Evolutionary conservation across 2,329 filamentous ascomycete genomes (phyloP).

Genomic region (Emmonsiellopsis sp.): DNA sequence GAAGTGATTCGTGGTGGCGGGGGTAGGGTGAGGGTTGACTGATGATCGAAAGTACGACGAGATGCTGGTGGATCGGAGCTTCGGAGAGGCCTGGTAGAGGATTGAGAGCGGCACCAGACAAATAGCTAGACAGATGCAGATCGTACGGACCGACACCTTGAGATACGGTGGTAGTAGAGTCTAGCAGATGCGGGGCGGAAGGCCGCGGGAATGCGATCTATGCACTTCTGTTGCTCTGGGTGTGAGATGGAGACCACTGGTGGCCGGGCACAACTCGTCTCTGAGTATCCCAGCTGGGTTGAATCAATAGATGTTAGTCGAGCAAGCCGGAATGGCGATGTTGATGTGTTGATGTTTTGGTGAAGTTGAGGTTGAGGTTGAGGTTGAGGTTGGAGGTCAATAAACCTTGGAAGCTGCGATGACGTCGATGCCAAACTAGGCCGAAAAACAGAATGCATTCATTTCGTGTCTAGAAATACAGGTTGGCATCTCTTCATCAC

Average conservation of each 20-base stretch:
- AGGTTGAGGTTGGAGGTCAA: not conserved
- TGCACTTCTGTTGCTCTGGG: too few species aligned
- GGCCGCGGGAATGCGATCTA: too few species aligned
- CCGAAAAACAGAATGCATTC: not conserved
- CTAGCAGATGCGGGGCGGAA: not conserved
- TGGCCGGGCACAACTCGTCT: too few species aligned
- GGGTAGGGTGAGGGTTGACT: not conserved
- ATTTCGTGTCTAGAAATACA: too few species aligned
- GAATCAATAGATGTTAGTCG: not conserved
- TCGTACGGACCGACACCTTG: not conserved
- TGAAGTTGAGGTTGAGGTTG: not conserved
- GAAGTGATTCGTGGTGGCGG: not conserved
- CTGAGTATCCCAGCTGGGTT: too few species aligned
- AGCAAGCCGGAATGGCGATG: not conserved
- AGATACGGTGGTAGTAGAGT: not conserved
- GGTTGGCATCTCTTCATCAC: too few species aligned
- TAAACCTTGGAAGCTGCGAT: not conserved
- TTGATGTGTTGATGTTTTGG: not conserved
- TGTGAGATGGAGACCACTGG: too few species aligned
- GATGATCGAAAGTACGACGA: not conserved
- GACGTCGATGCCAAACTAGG: not conserved
- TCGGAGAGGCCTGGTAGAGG: not conserved
- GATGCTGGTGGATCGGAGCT: not conserved
- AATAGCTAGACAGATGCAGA: not conserved
- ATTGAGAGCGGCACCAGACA: not conserved